phyloP scores from a whole-genome alignment of 495 filamentous ascomycete species.

The Aspergillus panamensis region DNA sequence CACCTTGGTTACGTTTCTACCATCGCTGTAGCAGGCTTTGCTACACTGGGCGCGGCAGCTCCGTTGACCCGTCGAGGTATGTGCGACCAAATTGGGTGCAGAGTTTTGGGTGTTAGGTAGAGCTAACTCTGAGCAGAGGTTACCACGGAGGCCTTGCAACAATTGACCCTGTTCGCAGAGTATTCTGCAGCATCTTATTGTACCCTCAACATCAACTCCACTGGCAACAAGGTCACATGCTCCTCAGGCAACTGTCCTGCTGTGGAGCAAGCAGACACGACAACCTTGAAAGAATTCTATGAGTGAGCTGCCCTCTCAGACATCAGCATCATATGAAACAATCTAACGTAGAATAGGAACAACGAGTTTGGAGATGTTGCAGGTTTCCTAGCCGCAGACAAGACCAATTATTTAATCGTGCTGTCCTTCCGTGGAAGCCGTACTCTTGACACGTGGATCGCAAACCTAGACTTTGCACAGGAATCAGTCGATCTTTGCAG shows the following conservation, averaged over 20 bases:
- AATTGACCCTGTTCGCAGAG: constrained; percentile 62
- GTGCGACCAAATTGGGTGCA: background rate
- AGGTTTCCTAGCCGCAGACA: constrained; percentile 68
- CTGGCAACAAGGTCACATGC: constrained; percentile 54
- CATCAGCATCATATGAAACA: background rate
- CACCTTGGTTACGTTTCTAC: constrained; percentile 11
- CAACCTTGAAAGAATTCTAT: constrained; percentile 56
- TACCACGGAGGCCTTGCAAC: constrained; percentile 26
- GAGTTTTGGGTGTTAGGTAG: background rate
- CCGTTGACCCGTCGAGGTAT: constrained; percentile 31
- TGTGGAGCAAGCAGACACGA: constrained; percentile 54
- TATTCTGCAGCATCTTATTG: constrained; percentile 72
- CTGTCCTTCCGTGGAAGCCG: constrained; percentile 65
- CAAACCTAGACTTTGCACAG: constrained; percentile 50
- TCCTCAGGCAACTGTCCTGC: constrained; percentile 54
- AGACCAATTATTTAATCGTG: constrained; percentile 58
- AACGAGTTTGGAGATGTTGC: constrained; percentile 54
- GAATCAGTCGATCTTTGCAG: constrained; percentile 34
- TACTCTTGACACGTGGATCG: constrained; percentile 63
- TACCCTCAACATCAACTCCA: constrained; percentile 45
- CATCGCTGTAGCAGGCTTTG: constrained; percentile 19
- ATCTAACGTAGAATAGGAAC: constrained; percentile 35
- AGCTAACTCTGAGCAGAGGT: constrained; percentile 27
- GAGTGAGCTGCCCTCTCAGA: constrained; percentile 42
- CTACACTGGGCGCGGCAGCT: constrained; percentile 25